These are phyloP conservation scores for Fusarium penzigii DNA, from an alignment of 2,329 filamentous ascomycete genomes.

Conservation along the genomic window DNA sequence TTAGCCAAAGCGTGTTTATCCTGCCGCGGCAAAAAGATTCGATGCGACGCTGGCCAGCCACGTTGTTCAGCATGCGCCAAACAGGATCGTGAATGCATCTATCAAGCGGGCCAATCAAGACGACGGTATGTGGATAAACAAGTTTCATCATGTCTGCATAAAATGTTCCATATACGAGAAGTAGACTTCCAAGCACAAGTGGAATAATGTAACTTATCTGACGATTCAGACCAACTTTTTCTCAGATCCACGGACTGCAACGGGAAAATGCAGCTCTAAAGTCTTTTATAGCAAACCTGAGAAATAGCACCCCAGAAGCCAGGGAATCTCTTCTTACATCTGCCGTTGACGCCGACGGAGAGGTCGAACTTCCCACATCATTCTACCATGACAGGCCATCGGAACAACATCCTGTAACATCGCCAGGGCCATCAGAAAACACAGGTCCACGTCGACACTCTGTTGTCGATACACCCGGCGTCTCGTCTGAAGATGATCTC, in stretches of 20 bases:
- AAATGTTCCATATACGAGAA: no score
- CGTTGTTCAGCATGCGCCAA: background rate
- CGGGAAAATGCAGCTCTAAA: background rate
- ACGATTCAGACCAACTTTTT: conserved; percentile 1
- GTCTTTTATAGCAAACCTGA: background rate
- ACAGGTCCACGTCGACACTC: background rate
- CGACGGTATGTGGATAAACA: background rate
- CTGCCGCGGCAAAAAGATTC: conserved; percentile 10
- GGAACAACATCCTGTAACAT: background rate
- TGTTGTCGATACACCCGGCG: background rate
- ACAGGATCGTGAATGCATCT: background rate
- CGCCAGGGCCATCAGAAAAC: no score
- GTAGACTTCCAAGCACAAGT: no score
- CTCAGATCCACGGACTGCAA: conserved; percentile 1
- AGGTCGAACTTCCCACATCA: background rate
- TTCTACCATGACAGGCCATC: background rate
- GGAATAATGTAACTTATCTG: background rate
- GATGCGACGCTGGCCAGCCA: conserved; percentile 4
- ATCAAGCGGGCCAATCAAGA: background rate
- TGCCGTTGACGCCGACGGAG: conserved; percentile 1
- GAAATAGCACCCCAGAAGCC: background rate
- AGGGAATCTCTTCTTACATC: background rate
- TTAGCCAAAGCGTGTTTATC: conserved; percentile 7
- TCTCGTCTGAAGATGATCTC: conserved; percentile 1
- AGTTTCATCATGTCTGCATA: background rate